Percentiles rank a stretch among this genome's conserved stretches.
phyloP scores from a whole-genome alignment of 805 yeast genomes.

The Kregervanrija fluxuum region DNA sequence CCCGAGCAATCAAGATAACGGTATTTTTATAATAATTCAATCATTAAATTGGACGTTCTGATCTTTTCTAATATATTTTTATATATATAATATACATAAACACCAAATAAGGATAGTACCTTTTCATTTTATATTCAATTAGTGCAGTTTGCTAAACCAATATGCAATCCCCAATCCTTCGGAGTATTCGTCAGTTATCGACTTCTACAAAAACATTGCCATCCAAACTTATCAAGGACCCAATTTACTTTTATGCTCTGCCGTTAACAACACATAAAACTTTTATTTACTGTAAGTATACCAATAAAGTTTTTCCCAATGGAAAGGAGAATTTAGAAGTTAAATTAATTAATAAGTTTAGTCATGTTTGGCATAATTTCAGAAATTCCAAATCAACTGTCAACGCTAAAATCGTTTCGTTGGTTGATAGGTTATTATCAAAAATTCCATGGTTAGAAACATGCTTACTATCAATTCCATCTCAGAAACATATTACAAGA shows the following conservation, averaged over 20 bases:
- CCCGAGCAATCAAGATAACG: too few species aligned
- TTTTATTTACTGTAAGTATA: slow-evolving; percentile 64
- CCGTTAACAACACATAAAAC: slow-evolving; percentile 62
- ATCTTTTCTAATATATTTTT: too few species aligned
- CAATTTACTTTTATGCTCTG: slow-evolving; percentile 56
- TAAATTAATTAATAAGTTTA: slow-evolving; percentile 40
- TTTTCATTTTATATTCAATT: too few species aligned
- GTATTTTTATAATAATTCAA: too few species aligned
- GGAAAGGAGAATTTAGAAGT: slow-evolving; percentile 30
- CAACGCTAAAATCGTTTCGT: slow-evolving; percentile 52
- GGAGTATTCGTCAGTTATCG: too few species aligned
- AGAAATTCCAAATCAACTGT: slow-evolving; percentile 44
- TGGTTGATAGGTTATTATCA: slow-evolving; percentile 46
- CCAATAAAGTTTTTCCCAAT: slow-evolving; percentile 27
- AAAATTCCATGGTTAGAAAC: slow-evolving; percentile 76
- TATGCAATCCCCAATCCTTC: too few species aligned
- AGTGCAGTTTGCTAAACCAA: too few species aligned
- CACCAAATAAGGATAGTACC: too few species aligned
- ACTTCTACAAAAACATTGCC: too few species aligned
- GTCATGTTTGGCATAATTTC: slow-evolving; percentile 57
- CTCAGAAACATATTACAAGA: slow-evolving; percentile 50
- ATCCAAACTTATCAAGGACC: slow-evolving; percentile 1
- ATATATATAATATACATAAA: too few species aligned
- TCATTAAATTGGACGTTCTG: too few species aligned
- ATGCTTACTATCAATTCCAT: slow-evolving; percentile 69